Evolutionary conservation across 2,329 filamentous ascomycete genomes (phyloP).

Genomic region (Xylaria sp.): DNA sequence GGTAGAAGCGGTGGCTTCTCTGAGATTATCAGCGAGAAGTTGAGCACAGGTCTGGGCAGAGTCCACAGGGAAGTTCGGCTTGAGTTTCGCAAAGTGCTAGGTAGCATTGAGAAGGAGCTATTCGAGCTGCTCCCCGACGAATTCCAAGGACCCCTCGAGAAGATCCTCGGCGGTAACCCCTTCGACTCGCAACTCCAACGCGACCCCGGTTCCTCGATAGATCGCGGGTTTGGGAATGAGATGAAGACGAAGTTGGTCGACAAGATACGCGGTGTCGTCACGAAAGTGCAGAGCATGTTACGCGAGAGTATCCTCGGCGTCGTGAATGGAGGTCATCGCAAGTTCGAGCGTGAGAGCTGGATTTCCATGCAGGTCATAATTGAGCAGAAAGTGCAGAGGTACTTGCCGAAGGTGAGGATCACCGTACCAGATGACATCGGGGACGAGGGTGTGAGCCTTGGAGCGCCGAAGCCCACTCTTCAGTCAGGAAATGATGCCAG

Average conservation of each 20-base stretch:
- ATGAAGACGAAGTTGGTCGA: slow-evolving; percentile 57
- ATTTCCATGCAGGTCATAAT: slow-evolving; percentile 59
- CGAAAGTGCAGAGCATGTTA: slow-evolving; percentile 59
- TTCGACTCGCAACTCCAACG: slow-evolving; percentile 58
- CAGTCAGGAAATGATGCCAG: not conserved
- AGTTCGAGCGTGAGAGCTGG: slow-evolving; percentile 60
- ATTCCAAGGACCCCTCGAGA: slow-evolving; percentile 58
- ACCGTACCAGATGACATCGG: slow-evolving; percentile 59
- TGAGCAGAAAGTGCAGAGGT: slow-evolving; percentile 59
- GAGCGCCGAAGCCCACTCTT: slow-evolving; percentile 46
- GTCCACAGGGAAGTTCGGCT: slow-evolving; percentile 59
- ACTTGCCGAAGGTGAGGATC: slow-evolving; percentile 59
- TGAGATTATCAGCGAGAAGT: slow-evolving; percentile 59
- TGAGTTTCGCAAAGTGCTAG: slow-evolving; percentile 59
- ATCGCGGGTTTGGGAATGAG: slow-evolving; percentile 57
- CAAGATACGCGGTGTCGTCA: slow-evolving; percentile 58
- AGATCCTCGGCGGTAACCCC: slow-evolving; percentile 59
- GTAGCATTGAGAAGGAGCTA: slow-evolving; percentile 58
- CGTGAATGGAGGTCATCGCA: slow-evolving; percentile 60
- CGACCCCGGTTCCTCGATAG: slow-evolving; percentile 46
- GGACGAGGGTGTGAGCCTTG: slow-evolving; percentile 59
- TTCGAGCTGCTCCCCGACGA: slow-evolving; percentile 58
- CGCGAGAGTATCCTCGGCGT: slow-evolving; percentile 58
- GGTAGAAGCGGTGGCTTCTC: slow-evolving; percentile 55
- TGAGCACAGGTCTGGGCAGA: slow-evolving; percentile 57